Evolutionary conservation across 2,329 filamentous ascomycete genomes (phyloP), one percentile per base, ranked within the genome.

Genomic region (Ophioceras dolichostomum): DNA sequence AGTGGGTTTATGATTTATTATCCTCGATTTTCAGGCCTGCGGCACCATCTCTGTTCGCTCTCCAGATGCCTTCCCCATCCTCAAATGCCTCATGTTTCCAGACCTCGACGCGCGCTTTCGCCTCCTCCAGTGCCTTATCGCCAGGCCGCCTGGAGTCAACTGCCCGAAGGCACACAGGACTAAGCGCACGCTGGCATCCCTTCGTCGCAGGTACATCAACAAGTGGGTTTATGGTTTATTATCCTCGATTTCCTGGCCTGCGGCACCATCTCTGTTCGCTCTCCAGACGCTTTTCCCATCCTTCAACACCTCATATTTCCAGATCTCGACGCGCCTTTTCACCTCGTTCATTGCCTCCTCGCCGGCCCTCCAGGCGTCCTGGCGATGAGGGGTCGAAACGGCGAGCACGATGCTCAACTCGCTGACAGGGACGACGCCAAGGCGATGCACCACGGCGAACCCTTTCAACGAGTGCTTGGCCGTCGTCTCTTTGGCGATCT

Each of bases 331-430:
- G 46, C 70, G 76, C 39, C 73, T 74, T 64, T 96, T 98, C 52
- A 84, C 86, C 54, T 75, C 65, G 62, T 96, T 89, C 41, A 96
- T 62, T 24, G 87, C 83, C 60, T 93, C 85, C 62, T 96, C 89
- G 0, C 84, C 89, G 0, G 83, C 89, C 48, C 65, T 63, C 89
- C 89, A 98, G 5, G 85, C 88, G 12, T 82, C 83, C 48, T 82
- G 73, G 7, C 91, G 69, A 61, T 96, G 91, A 26, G 83, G 76
- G 20, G 84, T 72, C 31, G 83, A 87, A 4, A 95, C 83, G 2
- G 85, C 83, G 49, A 96, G 87, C 39, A 93, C 62, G 43, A 98
- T 89, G 54, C 85, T 94, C 61, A 95, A 88, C 59, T 95, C 85
- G n/a, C 79, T 82, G 39, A 96, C 79, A 3, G 85, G 84, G 13